Base-by-base conservation (phyloP, 768 basidiomycete genomes). In the Pisolithus tinctorius region DNA sequence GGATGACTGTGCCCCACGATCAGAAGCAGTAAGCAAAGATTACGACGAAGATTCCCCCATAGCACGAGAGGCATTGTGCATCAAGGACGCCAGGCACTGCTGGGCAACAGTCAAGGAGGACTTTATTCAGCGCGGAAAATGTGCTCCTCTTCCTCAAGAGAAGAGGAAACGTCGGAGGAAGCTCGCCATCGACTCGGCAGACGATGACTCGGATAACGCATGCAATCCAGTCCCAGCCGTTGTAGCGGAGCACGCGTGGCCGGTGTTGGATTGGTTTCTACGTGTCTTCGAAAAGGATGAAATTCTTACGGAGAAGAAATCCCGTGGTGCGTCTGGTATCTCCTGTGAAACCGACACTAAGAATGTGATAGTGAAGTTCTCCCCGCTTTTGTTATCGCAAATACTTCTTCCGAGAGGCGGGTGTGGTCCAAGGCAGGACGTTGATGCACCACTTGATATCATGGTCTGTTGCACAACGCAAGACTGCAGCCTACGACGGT, bases 261-360 rank as follows among this genome's bases (percentile, higher is more conserved):
- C 78, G 29, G 62, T 83, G 39, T 72, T 91, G n/a, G 78, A 81
- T 20, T 89, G 84, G 83, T 56, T 89, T 0, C 49, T 91, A 10
- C 62, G 68, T 20, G 57, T 89, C 17, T 87, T 88, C 56, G 86
- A 91, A 60, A 77, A 75, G 55, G 86, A 89, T 53, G 81, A 88
- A 57, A 54, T 58, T 9, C 52, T 66, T 45, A 59, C 60, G 8
- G 66, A 69, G 51, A 60, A 61, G 40, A 55, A 57, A 14, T 63
- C 66, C 51, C 71, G 71, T 47, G 60, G 55, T 54, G 55, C 46
- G 45, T 36, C 37, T 49, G 37, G 47, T 30, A 25, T 40, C 11
- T 23, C 56, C 53, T 41, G 27, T 48, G 25, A 41, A 43, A 17
- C 46, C 48, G 45, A 48, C 57, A 40, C 55, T 56, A 52, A 31